These are phyloP conservation scores for Tetrastigma voinierianum DNA, from an alignment of 164 flowering plant species.

Conservation along the genomic window DNA sequence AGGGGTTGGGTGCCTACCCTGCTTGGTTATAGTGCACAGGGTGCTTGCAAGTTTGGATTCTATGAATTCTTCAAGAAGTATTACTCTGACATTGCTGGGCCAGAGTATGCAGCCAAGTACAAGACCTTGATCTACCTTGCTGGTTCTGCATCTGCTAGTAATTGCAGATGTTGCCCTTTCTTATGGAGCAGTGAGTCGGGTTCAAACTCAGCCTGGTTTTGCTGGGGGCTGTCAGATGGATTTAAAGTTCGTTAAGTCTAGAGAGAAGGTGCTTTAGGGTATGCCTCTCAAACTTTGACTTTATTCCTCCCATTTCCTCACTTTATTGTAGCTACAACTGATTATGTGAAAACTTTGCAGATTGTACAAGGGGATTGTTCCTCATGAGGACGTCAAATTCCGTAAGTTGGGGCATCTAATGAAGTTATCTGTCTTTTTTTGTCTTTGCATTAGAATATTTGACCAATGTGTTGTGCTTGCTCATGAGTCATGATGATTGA, in stretches of 20 bases:
- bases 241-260: slow-evolving; percentile 62
- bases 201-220: slow-evolving; percentile 86
- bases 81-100: slow-evolving; percentile 83
- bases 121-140: slow-evolving; percentile 85
- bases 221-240: slow-evolving; percentile 79
- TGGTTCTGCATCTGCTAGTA: slow-evolving; percentile 85
- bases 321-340: neutral
- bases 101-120: slow-evolving; percentile 71
- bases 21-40: slow-evolving; percentile 87
- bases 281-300: slow-evolving; percentile 9
- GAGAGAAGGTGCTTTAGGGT: slow-evolving; percentile 80
- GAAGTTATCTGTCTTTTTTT: neutral
- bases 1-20: slow-evolving; percentile 86
- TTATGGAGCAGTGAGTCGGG: slow-evolving; percentile 88
- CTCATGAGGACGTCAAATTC: slow-evolving; percentile 87
- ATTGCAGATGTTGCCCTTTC: slow-evolving; percentile 87
- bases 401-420: slow-evolving; percentile 43
- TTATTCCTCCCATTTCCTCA: neutral
- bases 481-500: neutral
- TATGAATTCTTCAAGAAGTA: slow-evolving; percentile 86
- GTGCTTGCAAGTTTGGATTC: slow-evolving; percentile 90
- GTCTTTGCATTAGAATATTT: neutral
- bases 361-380: slow-evolving; percentile 79
- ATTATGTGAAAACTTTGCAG: slow-evolving; percentile 30
- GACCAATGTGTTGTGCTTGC: neutral